Evolutionary conservation across 208 protist species (phyloP), one percentile per base, ranked within the genome.

Genomic region (Trypanosoma cruzi): DNA sequence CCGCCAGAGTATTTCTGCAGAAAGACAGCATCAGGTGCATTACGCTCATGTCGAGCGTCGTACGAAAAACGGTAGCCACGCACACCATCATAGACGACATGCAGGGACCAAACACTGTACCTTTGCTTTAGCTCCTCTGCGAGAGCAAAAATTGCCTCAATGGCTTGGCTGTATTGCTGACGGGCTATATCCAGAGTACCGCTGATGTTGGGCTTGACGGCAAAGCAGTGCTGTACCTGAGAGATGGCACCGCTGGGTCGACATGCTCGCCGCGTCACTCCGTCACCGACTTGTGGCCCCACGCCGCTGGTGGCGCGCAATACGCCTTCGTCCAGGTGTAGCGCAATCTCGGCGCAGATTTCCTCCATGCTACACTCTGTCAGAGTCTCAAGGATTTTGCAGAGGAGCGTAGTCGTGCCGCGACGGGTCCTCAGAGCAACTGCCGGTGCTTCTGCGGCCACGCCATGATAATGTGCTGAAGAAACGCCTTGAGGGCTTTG

Each of bases 41-140:
- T 85, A 34, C 63, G 63, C 49, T 85, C 84, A 58, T 95, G 83
- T 26, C 73, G 49, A 11, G 71, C 71, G 37, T 76, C 64, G 72
- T 92, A 94, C 18, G 75, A 86, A 16, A 96, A 70, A 53, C 80
- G 82, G 68, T 90, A 96, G 29, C 85, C 75, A 58, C 79, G 75
- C 24, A 73, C 67, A 20, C 61, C 34, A 64, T 93, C 86, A 6
- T 78, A 77, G 64, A 82, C 79, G 22, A 96, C 75, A 20, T 76
- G 79, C 16, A 96, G 80, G 6, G 86, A 86, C 48, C 54, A 66
- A 18, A 96, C 68, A 46, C 77, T 66, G 42, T 76, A 76, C 18
- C n/a, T 20, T 28, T 77, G 50, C 28, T 74, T 72, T 18, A 96
- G 56, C 31, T 79, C 54, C 16, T 61, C 83, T n/a, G 59, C 55